Evolutionary conservation across 164 flowering plant species (phyloP).

Genomic region (Vitis rotundifolia): DNA sequence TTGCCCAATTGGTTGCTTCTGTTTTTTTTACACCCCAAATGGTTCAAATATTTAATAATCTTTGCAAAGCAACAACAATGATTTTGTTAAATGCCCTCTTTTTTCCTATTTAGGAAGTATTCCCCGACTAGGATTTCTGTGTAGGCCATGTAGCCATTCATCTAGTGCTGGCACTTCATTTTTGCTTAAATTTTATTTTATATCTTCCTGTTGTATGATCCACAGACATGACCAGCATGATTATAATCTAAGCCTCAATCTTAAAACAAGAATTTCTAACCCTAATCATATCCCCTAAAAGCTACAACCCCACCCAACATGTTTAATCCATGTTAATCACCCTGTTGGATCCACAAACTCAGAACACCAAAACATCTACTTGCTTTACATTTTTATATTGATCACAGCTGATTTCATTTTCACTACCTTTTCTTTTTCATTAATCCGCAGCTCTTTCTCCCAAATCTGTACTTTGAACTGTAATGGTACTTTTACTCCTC

Average conservation of each 20-base stretch:
- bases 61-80: conserved; percentile 18
- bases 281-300: conserved; percentile 29
- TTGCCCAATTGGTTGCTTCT: conserved; percentile 21
- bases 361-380: too few relatives aligned
- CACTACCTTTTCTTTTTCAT: too few relatives aligned
- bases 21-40: not conserved
- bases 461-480: too few relatives aligned
- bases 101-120: conserved; percentile 28
- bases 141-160: conserved; percentile 20
- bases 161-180: conserved; percentile 8
- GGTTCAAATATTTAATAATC: not conserved
- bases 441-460: too few relatives aligned
- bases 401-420: too few relatives aligned
- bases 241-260: conserved; percentile 13
- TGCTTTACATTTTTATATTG: too few relatives aligned
- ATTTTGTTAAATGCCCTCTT: conserved; percentile 6
- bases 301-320: conserved; percentile 3
- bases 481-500: too few relatives aligned
- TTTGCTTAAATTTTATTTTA: not conserved
- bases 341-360: conserved; percentile 5
- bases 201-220: conserved; percentile 1
- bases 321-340: conserved; percentile 9
- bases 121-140: conserved; percentile 8
- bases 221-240: conserved; percentile 23
- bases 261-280: conserved; percentile 6